Evolutionary conservation across 768 basidiomycete species (phyloP), one percentile per base, ranked within the genome.

Genomic region (Termitomyces sp.): DNA sequence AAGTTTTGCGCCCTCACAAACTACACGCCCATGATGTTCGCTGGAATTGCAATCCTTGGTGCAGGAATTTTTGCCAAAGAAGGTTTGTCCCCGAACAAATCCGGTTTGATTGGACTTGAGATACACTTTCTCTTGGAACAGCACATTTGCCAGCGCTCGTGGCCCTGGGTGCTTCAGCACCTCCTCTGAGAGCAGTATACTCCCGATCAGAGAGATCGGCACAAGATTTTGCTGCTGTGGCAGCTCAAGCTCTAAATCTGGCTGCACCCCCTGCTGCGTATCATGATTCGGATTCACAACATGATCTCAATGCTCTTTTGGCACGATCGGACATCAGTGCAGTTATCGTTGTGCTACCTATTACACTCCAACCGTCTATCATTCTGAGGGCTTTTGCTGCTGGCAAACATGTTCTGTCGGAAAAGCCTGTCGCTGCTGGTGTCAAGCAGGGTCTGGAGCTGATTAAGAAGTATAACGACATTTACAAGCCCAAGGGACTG

Each of bases 371-470:
- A 69, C 91, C 93, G 2, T 70, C 73, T 18, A 75, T 94, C 59
- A 75, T 95, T 56, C 71, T 82, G 58, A 82, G 81, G 66, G 81
- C 83, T 0, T 74, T 88, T 39, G 81, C 76, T 0, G 88, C 90
- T 3, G 90, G 93, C 30, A 96, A 95, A 73, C 90, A 95, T 68
- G 91, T 95, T 51, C 68, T 95, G 60, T 88, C 87, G 70, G 93
- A 96, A 77, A 95, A 95, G 68, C 94, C 94, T 6, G 80, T 94
- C 15, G 91, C 85, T 3, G 78, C 85, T 44, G 86, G 89, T 65
- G 83, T 93, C 47, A 77, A 78, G 31, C 73, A 75, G 2, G 93
- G 88, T 0, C 71, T 83, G 48, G 75, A 76, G 60, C 76, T 94
- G 51, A 86, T 95, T 68, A 75, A 80, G 37, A 77, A 75, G 41